Evolutionary conservation across 192 early-diverging fungal species (phyloP), one percentile per base, ranked within the genome.

Genomic region (Spizellomyces sp.): DNA sequence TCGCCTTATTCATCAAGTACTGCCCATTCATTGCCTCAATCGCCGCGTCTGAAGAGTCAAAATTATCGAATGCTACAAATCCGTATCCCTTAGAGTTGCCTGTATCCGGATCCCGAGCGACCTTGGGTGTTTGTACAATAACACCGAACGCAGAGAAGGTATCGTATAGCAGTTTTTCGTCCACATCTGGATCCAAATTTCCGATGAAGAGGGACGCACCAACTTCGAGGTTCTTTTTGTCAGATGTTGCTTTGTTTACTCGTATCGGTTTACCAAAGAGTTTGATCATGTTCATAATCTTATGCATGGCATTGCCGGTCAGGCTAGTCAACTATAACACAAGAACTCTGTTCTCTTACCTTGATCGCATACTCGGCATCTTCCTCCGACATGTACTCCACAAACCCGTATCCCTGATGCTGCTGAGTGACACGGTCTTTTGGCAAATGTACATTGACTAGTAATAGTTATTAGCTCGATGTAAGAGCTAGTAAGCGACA

Each of bases 1-100:
- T 92, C 41, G 91, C 89, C 73, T 96, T 96, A 75, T 95, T 94
- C 78, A 92, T 93, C 77, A 99, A 76, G 78, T 92, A 98, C 79
- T 98, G 96, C 8, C 94, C 93, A 75, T 99, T 92, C 98, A 99
- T 96, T 4, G 95, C 93, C 79, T 96, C 94, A 54, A 99, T 91
- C 0, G 98, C 98, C n/a, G 90, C 89, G 84, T 99, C 98, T 0
- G 96, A 88, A 7, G 93, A 88, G 64, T 98, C 95, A 83, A 98
- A 99, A 76, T 92, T 93, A 67, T 95, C 91, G 77, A 89, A 96
- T 36, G 83, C 84, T 45, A 97, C 89, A 76, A 98, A 99, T 6
- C 93, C 96, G 84, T 93, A 98, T 0, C 96, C 96, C 74, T 93
- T 93, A 10, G 92, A 92, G 46, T 84, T 82, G n/a, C 93, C 92